These are phyloP conservation scores for Herpetomonas tarakana DNA, from an alignment of 208 protist genomes.

Conservation along the genomic window DNA sequence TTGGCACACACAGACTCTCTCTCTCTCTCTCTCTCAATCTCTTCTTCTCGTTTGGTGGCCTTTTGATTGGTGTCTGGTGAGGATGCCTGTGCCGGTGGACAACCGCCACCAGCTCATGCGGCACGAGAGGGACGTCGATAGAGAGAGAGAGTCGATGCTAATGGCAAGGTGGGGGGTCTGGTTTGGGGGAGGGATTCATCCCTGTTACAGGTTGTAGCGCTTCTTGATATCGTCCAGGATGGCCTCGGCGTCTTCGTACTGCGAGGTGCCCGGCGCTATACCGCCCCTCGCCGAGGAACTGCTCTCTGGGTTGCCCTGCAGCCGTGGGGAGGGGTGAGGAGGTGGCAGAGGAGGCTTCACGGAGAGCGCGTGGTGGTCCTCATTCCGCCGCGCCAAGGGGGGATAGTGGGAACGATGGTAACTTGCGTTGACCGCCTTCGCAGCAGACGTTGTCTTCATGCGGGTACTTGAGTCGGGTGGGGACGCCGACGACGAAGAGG, in stretches of 20 bases:
- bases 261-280: background rate
- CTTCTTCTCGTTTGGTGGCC: too few species aligned
- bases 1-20: too few species aligned
- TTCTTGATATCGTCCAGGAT: slow-evolving; percentile 48
- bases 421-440: background rate
- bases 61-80: too few species aligned
- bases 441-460: too few species aligned
- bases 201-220: slow-evolving; percentile 31
- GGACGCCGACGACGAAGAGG: background rate
- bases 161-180: background rate
- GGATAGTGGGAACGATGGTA: too few species aligned
- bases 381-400: background rate
- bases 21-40: too few species aligned
- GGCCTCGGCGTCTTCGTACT: slow-evolving; percentile 39
- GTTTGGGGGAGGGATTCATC: too few species aligned
- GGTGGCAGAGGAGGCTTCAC: background rate
- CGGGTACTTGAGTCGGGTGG: too few species aligned
- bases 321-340: background rate
- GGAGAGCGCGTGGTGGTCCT: background rate
- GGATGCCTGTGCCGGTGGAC: too few species aligned
- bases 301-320: background rate
- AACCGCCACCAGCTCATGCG: too few species aligned
- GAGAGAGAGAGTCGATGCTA: too few species aligned
- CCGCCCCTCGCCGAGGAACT: background rate
- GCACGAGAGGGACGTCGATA: too few species aligned